A percentile compares a stretch with the other conserved stretches of the same genome.
Evolutionary conservation across 352 stramenopile genomes (phyloP).

Genomic region (Pythium brachiatum): DNA sequence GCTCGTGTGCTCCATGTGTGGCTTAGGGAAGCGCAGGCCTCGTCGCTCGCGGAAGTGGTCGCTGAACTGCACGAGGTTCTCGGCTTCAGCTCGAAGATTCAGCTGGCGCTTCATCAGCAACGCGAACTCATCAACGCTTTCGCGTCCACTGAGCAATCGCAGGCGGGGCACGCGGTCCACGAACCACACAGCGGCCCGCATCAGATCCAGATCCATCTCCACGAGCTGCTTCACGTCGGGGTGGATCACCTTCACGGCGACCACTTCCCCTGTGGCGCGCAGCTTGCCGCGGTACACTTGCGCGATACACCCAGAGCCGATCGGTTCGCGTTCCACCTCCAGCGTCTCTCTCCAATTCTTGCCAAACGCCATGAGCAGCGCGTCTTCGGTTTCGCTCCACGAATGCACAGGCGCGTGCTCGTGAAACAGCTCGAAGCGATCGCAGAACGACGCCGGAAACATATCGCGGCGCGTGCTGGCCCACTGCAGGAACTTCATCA

Average conservation of each 20-base stretch:
- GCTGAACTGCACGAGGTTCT: constrained; percentile 83
- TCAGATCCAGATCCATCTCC: constrained; percentile 85
- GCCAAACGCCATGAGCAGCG: constrained; percentile 84
- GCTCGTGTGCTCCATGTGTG: constrained; percentile 67
- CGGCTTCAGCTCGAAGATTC: constrained; percentile 88
- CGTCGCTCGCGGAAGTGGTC: constrained; percentile 69
- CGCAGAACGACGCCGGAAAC: constrained; percentile 89
- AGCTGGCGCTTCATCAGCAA: constrained; percentile 88
- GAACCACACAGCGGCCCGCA: constrained; percentile 58
- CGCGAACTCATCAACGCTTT: constrained; percentile 86
- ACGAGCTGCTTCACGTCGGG: constrained; percentile 87
- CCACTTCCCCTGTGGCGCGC: constrained; percentile 47
- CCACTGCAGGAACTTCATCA: constrained; percentile 97
- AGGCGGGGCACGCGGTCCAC: constrained; percentile 66
- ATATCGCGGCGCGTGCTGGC: constrained; percentile 92
- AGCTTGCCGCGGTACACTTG: constrained; percentile 92
- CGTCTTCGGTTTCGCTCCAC: constrained; percentile 83
- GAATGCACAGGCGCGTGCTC: constrained; percentile 85
- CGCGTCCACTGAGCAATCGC: constrained; percentile 62
- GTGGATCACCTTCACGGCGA: constrained; percentile 94
- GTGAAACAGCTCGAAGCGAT: constrained; percentile 90
- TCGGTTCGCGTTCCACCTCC: constrained; percentile 54
- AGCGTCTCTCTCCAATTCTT: constrained; percentile 66
- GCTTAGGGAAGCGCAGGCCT: constrained; percentile 70
- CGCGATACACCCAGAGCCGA: constrained; percentile 93